Evolutionary conservation across 2,329 filamentous ascomycete species (phyloP).

Genomic region (Penicillium sp.): DNA sequence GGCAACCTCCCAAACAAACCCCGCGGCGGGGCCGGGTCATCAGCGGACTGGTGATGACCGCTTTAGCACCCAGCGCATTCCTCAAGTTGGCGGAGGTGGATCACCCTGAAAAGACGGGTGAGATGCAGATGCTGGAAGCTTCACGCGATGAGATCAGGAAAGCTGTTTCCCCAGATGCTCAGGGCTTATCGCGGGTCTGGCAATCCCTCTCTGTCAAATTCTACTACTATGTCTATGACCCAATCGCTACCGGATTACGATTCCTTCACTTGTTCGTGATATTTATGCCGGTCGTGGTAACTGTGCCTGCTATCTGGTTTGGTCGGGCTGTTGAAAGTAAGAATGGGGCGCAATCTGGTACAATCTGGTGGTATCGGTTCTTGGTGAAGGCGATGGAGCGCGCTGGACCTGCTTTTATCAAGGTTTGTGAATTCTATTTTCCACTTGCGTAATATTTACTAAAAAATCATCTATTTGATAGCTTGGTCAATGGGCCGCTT

Average conservation of each 20-base stretch:
- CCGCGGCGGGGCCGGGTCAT: constrained; percentile 26
- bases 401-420: constrained; percentile 95
- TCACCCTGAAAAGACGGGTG: constrained; percentile 64
- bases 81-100: constrained; percentile 57
- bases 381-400: constrained; percentile 87
- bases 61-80: constrained; percentile 59
- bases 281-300: constrained; percentile 84
- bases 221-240: constrained; percentile 66
- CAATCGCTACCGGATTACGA: constrained; percentile 80
- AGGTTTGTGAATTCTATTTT: constrained; percentile 54
- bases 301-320: constrained; percentile 79
- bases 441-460: background rate
- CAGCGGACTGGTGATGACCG: constrained; percentile 40
- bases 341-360: constrained; percentile 76
- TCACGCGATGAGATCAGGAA: constrained; percentile 77
- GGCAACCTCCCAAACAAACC: constrained; percentile 19
- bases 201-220: constrained; percentile 66
- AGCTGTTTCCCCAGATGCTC: constrained; percentile 62
- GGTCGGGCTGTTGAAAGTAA: constrained; percentile 63
- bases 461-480: constrained; percentile 33
- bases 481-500: constrained; percentile 98
- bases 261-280: constrained; percentile 85
- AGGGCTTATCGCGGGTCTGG: constrained; percentile 59
- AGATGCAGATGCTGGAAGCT: constrained; percentile 81
- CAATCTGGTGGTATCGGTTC: constrained; percentile 92